Base-by-base conservation (phyloP, 2,329 filamentous ascomycete species). In the Aspergillus pseudoterreus region DNA sequence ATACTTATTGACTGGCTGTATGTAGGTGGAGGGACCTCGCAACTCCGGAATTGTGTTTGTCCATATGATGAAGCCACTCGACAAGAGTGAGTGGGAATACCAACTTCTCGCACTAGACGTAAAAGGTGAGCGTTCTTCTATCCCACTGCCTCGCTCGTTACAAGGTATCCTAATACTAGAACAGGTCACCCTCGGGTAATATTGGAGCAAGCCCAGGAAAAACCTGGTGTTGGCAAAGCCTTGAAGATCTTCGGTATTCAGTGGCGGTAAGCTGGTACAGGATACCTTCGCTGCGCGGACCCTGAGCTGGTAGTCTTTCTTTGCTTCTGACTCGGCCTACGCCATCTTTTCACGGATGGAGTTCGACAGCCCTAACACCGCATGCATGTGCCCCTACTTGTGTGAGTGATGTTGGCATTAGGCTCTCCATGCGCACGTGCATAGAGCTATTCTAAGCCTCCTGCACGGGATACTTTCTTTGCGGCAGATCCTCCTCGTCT, bases 101-200 rank as follows among this genome's bases (percentile, higher is more conserved):
- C 83, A 85, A 65, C 84, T 90, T 65, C 77, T 97, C 39, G 88
- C 84, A 47, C 68, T 97, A 43, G 91, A 96, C 69, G 82, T 95
- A 22, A 85, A 82, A 60, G 90, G 89, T 57, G 64, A 71, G 55
- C 48, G 27, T 4, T 14, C 6, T 45, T 10, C 6, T 30, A 9
- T 39, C 24, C 11, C 47, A 15, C 19, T 15, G 5, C 17, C 17
- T 6, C 14, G 36, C 9, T 17, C 12, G 11, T 14, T 6, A 39
- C 9, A 15, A 33, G 27, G 32, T 57, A 36, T 27, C 33, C 45
- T 51, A 33, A 51, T 6, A 58, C 43, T 4, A 6, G 12, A 47
- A 9, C 39, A 72, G 73, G 74, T 4, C 73, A 77, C 51, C 69
- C 71, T 33, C 73, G 75, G 11, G 60, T 78, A 24, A 70, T 72